phyloP scores from a whole-genome alignment of 163 green algal genomes.

The Chloroidium sp. region DNA sequence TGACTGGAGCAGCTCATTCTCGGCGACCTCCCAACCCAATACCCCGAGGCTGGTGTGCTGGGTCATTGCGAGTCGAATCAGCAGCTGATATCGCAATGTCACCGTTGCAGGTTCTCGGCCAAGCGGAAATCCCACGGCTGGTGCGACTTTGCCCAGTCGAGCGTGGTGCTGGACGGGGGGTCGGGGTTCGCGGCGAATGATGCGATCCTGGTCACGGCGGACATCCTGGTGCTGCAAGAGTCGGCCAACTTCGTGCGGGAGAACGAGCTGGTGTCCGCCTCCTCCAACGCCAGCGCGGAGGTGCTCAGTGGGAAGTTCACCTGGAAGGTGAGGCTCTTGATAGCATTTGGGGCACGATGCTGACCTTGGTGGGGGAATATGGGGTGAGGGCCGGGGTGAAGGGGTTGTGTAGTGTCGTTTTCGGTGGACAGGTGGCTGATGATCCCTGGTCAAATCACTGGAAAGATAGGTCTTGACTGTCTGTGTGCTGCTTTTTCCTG shows the following conservation, averaged over 20 bases:
- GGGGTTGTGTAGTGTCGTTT: too few relatives aligned
- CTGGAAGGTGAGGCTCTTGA: slow-evolving; percentile 31
- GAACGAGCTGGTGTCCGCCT: slow-evolving; percentile 18
- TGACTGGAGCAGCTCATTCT: too few relatives aligned
- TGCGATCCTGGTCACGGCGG: slow-evolving; percentile 39
- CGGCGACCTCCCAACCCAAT: too few relatives aligned
- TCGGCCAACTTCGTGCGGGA: slow-evolving; percentile 43
- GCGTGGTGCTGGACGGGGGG: slow-evolving; percentile 28
- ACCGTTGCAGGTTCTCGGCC: slow-evolving; percentile 33
- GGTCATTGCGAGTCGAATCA: slow-evolving; percentile 14
- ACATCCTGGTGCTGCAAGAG: slow-evolving; percentile 59
- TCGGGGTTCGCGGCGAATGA: slow-evolving; percentile 42
- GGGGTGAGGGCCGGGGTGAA: too few relatives aligned
- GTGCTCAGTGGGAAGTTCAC: slow-evolving; percentile 58
- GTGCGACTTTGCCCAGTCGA: slow-evolving; percentile 54
- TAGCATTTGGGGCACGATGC: too few relatives aligned
- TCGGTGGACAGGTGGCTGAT: too few relatives aligned
- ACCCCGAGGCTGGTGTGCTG: not conserved
- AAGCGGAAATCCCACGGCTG: slow-evolving; percentile 70
- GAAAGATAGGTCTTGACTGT: too few relatives aligned
- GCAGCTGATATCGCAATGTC: slow-evolving; percentile 22
- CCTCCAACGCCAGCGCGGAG: slow-evolving; percentile 8
- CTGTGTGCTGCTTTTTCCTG: too few relatives aligned
- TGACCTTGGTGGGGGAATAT: too few relatives aligned
- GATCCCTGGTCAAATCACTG: too few relatives aligned